phyloP scores from a whole-genome alignment of 495 filamentous ascomycete genomes.

The Talaromyces borbonicus region DNA sequence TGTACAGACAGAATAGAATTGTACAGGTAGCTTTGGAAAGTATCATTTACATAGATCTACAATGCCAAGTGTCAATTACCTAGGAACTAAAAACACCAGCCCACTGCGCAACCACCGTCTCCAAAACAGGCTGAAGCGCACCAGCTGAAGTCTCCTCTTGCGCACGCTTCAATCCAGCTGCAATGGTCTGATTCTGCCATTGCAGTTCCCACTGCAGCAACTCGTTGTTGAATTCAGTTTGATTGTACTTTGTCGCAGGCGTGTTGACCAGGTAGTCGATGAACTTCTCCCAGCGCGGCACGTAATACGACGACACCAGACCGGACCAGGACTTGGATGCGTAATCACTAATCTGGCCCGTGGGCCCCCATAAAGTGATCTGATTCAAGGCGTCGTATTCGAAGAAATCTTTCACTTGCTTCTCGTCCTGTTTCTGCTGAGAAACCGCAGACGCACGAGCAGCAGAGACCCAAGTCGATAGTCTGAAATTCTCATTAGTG shows the following conservation, averaged over 20 bases:
- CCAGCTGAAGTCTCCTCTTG: not conserved
- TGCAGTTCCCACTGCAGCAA: constrained; percentile 27
- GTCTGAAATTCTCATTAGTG: constrained; percentile 34
- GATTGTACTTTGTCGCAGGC: constrained; percentile 19
- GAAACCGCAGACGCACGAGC: constrained; percentile 26
- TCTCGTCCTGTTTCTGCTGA: constrained; percentile 15
- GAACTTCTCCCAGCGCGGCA: constrained; percentile 39
- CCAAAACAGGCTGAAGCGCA: constrained; percentile 16
- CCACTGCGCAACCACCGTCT: constrained; percentile 12
- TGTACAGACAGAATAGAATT: too few relatives aligned
- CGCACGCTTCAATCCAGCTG: constrained; percentile 5
- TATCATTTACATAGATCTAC: too few relatives aligned
- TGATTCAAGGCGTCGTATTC: constrained; percentile 46
- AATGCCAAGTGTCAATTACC: too few relatives aligned
- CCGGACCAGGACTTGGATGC: constrained; percentile 41
- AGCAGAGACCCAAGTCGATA: constrained; percentile 32
- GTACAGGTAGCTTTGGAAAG: too few relatives aligned
- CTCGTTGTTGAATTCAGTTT: constrained; percentile 16
- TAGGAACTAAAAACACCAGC: constrained; percentile 15
- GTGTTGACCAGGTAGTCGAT: constrained; percentile 32
- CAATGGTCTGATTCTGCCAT: constrained; percentile 27
- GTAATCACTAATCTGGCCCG: constrained; percentile 41
- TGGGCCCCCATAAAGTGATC: constrained; percentile 44
- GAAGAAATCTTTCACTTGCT: constrained; percentile 28
- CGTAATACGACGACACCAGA: constrained; percentile 38